Percentiles rank a stretch among this genome's conserved stretches.
phyloP scores from a whole-genome alignment of 148 eudicot species.

The Cornus suecica region DNA sequence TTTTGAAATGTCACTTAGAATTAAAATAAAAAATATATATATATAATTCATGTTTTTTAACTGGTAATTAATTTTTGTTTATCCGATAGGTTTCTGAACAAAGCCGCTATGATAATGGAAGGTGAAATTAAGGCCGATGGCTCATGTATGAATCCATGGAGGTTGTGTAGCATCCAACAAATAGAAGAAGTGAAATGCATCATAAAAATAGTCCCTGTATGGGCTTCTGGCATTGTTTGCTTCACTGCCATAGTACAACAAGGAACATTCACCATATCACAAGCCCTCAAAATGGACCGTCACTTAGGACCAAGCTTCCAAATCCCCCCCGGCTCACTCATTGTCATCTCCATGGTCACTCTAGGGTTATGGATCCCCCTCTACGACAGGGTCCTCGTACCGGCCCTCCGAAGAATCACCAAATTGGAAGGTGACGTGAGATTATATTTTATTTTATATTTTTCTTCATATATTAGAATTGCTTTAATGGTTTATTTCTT shows the following conservation, averaged over 20 bases:
- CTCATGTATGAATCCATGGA: constrained; percentile 43
- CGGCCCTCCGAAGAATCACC: constrained; percentile 43
- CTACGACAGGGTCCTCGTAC: constrained; percentile 59
- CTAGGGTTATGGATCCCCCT: constrained; percentile 56
- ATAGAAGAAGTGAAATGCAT: constrained; percentile 73
- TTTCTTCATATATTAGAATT: too few relatives aligned
- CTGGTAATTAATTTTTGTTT: too few relatives aligned
- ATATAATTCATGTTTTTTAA: too few relatives aligned
- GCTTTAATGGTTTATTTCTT: too few relatives aligned
- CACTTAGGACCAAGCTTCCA: constrained; percentile 48
- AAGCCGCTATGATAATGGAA: constrained; percentile 54
- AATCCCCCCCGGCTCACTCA: constrained; percentile 62
- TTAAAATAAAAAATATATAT: too few relatives aligned
- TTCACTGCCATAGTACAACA: constrained; percentile 62
- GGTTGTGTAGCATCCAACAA: constrained; percentile 51
- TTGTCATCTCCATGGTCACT: constrained; percentile 51
- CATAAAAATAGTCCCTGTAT: constrained; percentile 56
- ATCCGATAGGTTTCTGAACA: constrained; percentile 49
- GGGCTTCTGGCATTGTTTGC: constrained; percentile 65
- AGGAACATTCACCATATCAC: constrained; percentile 59
- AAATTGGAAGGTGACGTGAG: constrained; percentile 51
- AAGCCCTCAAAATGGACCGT: constrained; percentile 65
- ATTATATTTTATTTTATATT: too few relatives aligned
- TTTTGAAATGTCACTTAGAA: too few relatives aligned
- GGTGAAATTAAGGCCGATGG: constrained; percentile 43